Evolutionary conservation across 2,329 filamentous ascomycete species (phyloP).

Genomic region (Penicillium sp.): DNA sequence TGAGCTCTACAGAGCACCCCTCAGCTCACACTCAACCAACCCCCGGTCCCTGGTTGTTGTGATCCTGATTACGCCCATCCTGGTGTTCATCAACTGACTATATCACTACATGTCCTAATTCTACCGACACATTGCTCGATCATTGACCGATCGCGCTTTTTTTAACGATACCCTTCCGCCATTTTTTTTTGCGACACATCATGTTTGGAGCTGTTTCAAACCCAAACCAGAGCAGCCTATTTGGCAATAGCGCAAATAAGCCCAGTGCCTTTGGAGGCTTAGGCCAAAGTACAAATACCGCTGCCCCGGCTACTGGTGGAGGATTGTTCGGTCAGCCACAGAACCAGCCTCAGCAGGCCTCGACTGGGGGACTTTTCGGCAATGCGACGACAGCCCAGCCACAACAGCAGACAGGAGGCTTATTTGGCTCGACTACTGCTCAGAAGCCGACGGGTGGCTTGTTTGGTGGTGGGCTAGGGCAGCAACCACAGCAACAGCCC

Average conservation of each 20-base stretch:
- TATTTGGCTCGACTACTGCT: conserved; percentile 28
- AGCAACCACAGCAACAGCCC: conserved; percentile 22
- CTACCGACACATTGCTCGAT: not conserved
- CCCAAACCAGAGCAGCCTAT: conserved; percentile 26
- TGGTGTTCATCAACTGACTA: not conserved
- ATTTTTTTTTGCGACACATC: conserved; percentile 11
- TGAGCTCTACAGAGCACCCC: conserved; percentile 19
- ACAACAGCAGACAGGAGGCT: conserved; percentile 29
- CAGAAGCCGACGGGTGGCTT: conserved; percentile 36
- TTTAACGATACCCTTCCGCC: conserved; percentile 13
- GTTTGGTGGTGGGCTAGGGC: conserved; percentile 29
- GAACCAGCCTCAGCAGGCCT: conserved; percentile 23
- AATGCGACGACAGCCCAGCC: conserved; percentile 17
- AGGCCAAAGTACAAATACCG: conserved; percentile 20
- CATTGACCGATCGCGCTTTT: conserved; percentile 13
- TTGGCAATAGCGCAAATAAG: conserved; percentile 35
- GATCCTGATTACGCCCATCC: not conserved
- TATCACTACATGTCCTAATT: not conserved
- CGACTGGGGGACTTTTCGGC: conserved; percentile 27
- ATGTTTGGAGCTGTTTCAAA: conserved; percentile 37
- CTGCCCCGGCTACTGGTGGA: conserved; percentile 27
- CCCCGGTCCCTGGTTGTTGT: conserved; percentile 8
- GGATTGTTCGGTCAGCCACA: conserved; percentile 32
- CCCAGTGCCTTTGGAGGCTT: conserved; percentile 40
- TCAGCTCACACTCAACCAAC: conserved; percentile 13